Base-by-base conservation (phyloP, 345 rosid genomes). In the Populus pruinosa region DNA sequence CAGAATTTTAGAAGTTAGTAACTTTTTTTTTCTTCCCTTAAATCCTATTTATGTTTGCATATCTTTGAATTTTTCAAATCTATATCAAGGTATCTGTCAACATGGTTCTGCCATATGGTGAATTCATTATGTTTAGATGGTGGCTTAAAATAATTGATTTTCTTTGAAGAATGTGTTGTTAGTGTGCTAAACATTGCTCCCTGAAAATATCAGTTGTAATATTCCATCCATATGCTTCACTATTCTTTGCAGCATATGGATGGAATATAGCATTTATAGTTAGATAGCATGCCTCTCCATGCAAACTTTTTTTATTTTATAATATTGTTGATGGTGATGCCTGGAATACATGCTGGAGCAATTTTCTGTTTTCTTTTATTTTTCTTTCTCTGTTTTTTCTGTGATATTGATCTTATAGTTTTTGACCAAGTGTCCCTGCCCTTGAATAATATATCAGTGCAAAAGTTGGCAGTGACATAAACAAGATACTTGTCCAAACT, bases 1-100 rank as follows among this genome's bases (percentile, higher is more conserved):
- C 73, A 70, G 73, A 83, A 23, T 71, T 55, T 72, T 25, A 27
- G 81, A 75, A 76, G 79, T 77, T 78, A 36, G 79, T 73, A 38
- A 74, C 80, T 74, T 72, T 69, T 35, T 85, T 20, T 85, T 20
- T 4, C 9, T 7, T 0, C n/a, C 59, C 23, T 6, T 6, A 53
- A 18, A 59, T 59, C 29, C 29, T n/a, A n/a, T 59, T 27, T 59
- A 59, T 59, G 27, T 59, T 4, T 23, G 65, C n/a, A 62, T 38
- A 16, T 55, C 41, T 65, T 27, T 35, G 20, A 27, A 38, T 64
- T 71, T 65, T 38, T 2, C 56, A 36, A 29, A 31, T n/a, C 27
- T 12, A 50, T 71, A 39, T 29, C 25, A 23, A 3, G 13, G 43
- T 50, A 39, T 72, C 43, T 38, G 0, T 27, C 55, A 25, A 18